These are phyloP conservation scores for Starmerella geochares DNA, from an alignment of 805 yeast species.

Conservation along the genomic window DNA sequence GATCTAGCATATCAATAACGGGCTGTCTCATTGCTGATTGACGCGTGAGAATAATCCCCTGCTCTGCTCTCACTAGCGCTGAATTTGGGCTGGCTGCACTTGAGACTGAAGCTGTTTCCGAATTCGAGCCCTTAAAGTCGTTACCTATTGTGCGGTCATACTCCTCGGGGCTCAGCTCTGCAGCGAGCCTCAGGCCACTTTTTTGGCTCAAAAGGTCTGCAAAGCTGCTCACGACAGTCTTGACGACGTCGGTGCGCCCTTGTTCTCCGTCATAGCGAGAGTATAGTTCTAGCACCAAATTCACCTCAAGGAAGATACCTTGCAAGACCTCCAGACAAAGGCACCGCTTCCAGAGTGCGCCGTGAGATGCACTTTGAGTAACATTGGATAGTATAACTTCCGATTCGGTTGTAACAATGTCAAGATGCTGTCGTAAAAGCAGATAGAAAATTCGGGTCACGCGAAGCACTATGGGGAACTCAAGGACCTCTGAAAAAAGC, in stretches of 20 bases:
- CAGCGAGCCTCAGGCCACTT: constrained; percentile 14
- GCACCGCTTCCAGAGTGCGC: constrained; percentile 63
- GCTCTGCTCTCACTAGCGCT: neutral
- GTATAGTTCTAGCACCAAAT: constrained; percentile 44
- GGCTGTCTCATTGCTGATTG: constrained; percentile 7
- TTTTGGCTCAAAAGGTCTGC: constrained; percentile 14
- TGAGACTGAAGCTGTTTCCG: neutral
- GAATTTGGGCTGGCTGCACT: neutral
- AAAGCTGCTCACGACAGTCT: constrained; percentile 11
- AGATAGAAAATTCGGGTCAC: constrained; percentile 61
- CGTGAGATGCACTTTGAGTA: constrained; percentile 55
- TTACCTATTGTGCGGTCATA: neutral
- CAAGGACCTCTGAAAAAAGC: constrained; percentile 44
- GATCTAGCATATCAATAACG: constrained; percentile 65
- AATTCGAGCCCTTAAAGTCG: neutral
- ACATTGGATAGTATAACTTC: constrained; percentile 70
- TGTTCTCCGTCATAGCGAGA: constrained; percentile 49
- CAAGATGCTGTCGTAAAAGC: constrained; percentile 51
- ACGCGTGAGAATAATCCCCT: constrained; percentile 8
- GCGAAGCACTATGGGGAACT: constrained; percentile 63
- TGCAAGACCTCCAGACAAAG: constrained; percentile 64
- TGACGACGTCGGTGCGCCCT: constrained; percentile 25
- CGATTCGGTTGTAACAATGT: constrained; percentile 58
- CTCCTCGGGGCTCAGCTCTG: constrained; percentile 10
- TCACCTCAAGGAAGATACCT: constrained; percentile 48